phyloP scores from a whole-genome alignment of 768 basidiomycete species.

The Amanita jacksonii region DNA sequence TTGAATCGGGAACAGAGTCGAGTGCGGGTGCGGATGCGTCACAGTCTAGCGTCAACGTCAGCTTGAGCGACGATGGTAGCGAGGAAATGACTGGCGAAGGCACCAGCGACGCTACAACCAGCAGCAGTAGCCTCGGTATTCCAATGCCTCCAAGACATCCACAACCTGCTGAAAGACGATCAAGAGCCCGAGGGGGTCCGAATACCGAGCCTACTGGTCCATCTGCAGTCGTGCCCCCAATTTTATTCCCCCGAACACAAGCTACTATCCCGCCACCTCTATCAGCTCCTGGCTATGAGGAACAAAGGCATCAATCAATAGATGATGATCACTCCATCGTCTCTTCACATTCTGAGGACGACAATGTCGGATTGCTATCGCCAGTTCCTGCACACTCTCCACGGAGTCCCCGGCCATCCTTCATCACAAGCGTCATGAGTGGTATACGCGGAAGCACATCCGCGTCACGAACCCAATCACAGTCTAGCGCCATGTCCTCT shows the following conservation, averaged over 20 bases:
- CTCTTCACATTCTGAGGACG: constrained; percentile 9
- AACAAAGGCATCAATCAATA: neutral
- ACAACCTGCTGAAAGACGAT: constrained; percentile 18
- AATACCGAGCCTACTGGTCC: constrained; percentile 16
- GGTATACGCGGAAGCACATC: constrained; percentile 16
- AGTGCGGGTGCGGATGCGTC: constrained; percentile 33
- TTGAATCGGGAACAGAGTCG: constrained; percentile 23
- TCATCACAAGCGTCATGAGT: constrained; percentile 14
- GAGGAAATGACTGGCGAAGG: constrained; percentile 11
- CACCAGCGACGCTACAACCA: too few species aligned
- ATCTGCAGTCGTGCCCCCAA: constrained; percentile 11
- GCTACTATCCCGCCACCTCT: constrained; percentile 3
- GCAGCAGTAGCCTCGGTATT: constrained; percentile 18
- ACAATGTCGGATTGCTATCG: constrained; percentile 43
- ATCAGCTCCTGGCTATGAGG: neutral
- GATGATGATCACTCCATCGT: constrained; percentile 7
- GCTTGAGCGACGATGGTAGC: constrained; percentile 16
- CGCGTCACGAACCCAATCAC: constrained; percentile 24
- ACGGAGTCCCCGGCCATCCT: constrained; percentile 39
- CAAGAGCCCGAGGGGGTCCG: constrained; percentile 20
- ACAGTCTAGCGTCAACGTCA: constrained; percentile 49
- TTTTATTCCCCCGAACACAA: constrained; percentile 21
- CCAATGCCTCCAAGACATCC: constrained; percentile 37
- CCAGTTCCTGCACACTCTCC: constrained; percentile 17
- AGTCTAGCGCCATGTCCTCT: constrained; percentile 22